Percentiles rank a stretch among this genome's conserved stretches.
Conservation (phyloP, 169 alveolate genomes). For the Eimeria falciformis region DNA sequence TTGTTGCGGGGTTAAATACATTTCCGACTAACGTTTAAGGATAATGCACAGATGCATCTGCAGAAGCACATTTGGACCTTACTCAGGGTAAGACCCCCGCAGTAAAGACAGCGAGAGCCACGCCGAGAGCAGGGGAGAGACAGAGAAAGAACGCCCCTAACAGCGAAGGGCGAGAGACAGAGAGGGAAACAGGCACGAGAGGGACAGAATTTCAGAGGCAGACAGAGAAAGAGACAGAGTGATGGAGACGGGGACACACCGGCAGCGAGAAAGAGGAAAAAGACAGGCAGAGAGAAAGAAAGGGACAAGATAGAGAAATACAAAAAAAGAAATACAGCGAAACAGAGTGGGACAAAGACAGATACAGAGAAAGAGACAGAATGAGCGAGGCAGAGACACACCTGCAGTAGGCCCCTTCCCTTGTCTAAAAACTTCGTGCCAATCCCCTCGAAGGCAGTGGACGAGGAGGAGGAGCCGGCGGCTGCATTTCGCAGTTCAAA, state of each 20-base stretch:
- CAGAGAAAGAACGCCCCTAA: no score
- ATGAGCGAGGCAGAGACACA: background rate
- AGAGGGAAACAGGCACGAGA: background rate
- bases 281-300: background rate
- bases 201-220: background rate
- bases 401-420: constrained; percentile 67
- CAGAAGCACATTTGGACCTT: no score
- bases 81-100: no score
- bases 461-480: background rate
- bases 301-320: background rate
- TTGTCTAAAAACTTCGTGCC: constrained; percentile 45
- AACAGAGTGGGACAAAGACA: background rate
- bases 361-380: background rate
- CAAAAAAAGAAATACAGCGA: no score
- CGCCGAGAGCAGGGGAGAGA: no score
- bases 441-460: constrained; percentile 25
- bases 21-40: no score
- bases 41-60: no score
- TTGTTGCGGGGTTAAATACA: no score
- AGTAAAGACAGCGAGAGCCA: no score
- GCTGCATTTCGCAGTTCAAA: background rate
- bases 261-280: background rate
- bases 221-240: background rate
- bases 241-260: background rate
- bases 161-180: background rate